A percentile compares a stretch with the other conserved stretches of the same genome.
Evolutionary conservation across 31 red algal genomes (phyloP).

Genomic region (Endocladia muricata): DNA sequence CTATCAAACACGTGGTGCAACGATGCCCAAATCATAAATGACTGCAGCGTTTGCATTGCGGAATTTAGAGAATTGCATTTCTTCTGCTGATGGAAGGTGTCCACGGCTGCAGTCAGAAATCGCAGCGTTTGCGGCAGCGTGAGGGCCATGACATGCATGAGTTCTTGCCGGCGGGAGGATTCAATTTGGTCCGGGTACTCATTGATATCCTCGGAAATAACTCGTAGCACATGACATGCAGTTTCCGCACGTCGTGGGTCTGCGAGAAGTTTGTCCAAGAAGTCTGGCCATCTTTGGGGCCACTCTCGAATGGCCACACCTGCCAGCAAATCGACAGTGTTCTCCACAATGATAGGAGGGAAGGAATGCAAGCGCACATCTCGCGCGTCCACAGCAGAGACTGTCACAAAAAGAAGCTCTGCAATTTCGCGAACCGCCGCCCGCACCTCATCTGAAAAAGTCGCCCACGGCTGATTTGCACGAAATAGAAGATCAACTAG

Average conservation of each 20-base stretch:
- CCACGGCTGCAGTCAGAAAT: conserved; percentile 30
- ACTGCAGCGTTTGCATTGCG: conserved; percentile 14
- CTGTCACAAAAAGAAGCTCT: not conserved
- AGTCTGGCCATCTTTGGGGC: conserved; percentile 27
- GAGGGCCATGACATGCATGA: conserved; percentile 30
- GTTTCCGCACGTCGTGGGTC: conserved; percentile 11
- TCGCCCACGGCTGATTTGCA: not conserved
- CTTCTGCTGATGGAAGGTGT: conserved; percentile 10
- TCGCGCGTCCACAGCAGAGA: not conserved
- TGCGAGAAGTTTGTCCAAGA: conserved; percentile 27
- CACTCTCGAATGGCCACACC: conserved; percentile 50
- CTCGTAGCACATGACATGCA: conserved; percentile 24
- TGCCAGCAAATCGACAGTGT: conserved; percentile 21
- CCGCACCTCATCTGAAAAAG: conserved; percentile 8
- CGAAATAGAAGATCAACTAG: conserved; percentile 4
- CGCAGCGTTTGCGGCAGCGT: conserved; percentile 25
- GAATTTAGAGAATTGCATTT: conserved; percentile 8
- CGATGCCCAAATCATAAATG: conserved; percentile 30
- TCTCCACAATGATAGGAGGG: conserved; percentile 6
- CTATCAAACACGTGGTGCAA: conserved; percentile 11
- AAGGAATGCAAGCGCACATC: not conserved
- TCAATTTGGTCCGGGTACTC: conserved; percentile 18
- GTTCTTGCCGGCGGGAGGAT: conserved; percentile 19
- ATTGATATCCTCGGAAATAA: conserved; percentile 50
- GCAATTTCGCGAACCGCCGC: not conserved